These are phyloP conservation scores for Neckera pumila DNA, from an alignment of 225 moss, liverwort and hornwort species.

Conservation along the genomic window DNA sequence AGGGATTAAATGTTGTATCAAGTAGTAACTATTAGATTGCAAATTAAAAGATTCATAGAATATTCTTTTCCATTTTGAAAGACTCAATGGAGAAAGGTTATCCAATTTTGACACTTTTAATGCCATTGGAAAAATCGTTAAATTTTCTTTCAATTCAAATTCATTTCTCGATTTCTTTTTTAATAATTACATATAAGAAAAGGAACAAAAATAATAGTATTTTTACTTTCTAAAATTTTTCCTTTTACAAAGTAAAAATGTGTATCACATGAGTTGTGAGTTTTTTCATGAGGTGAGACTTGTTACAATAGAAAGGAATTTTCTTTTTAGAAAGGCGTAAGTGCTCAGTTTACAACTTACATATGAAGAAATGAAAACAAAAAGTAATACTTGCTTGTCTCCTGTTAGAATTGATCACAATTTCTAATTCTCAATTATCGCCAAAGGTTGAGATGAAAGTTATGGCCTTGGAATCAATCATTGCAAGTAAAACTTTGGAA, in stretches of 20 bases:
- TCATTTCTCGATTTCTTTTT: neutral
- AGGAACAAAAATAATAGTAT: neutral
- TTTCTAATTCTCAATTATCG: neutral
- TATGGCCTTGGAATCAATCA: neutral
- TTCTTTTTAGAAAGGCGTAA: neutral
- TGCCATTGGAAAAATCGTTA: neutral
- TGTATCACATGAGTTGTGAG: neutral
- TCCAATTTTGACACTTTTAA: neutral
- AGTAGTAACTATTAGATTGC: neutral
- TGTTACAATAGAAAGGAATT: neutral
- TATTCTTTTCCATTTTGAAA: neutral
- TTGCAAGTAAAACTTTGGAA: neutral
- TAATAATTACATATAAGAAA: neutral
- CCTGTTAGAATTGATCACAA: neutral
- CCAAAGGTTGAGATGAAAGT: rapidly evolving
- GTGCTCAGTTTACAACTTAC: neutral
- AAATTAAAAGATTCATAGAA: neutral
- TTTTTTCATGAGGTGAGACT: neutral
- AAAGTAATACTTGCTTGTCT: neutral
- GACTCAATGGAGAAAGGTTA: neutral
- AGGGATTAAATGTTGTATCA: neutral
- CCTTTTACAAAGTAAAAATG: neutral
- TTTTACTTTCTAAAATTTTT: rapidly evolving
- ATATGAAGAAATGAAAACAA: neutral
- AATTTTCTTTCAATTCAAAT: neutral